These are phyloP conservation scores for Nothophaeocryptopus gaeumannii DNA, from an alignment of 2,329 filamentous ascomycete species.

Conservation along the genomic window DNA sequence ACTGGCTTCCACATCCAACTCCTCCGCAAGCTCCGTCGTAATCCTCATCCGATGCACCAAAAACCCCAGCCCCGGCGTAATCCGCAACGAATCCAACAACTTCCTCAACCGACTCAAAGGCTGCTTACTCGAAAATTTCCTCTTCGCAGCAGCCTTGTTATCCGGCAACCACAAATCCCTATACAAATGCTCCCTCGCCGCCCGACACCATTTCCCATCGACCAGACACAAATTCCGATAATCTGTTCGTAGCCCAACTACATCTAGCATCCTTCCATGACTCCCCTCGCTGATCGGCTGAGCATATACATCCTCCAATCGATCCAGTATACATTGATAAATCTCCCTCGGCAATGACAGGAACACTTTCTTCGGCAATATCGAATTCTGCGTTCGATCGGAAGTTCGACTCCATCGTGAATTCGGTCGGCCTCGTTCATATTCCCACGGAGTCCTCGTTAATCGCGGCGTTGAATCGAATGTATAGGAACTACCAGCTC, in stretches of 20 bases:
- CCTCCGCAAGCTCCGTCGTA: conserved; percentile 45
- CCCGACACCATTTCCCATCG: conserved; percentile 56
- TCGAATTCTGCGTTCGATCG: conserved; percentile 7
- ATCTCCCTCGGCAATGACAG: conserved; percentile 53
- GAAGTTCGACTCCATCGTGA: conserved; percentile 19
- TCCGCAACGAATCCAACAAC: conserved; percentile 54
- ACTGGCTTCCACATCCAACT: conserved; percentile 31
- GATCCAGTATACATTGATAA: conserved; percentile 54
- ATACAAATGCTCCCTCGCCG: conserved; percentile 52
- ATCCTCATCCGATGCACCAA: conserved; percentile 55
- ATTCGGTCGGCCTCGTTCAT: conserved; percentile 27
- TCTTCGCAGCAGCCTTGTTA: conserved; percentile 42
- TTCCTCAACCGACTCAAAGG: conserved; percentile 53
- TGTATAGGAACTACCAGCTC: conserved; percentile 10
- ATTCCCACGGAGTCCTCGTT: conserved; percentile 41
- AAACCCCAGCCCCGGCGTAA: conserved; percentile 50
- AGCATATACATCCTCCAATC: conserved; percentile 48
- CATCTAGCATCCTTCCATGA: conserved; percentile 41
- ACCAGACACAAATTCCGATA: conserved; percentile 53
- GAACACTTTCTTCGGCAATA: conserved; percentile 37
- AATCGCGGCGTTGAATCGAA: conserved; percentile 19
- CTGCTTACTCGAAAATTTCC: conserved; percentile 34
- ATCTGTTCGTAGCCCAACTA: conserved; percentile 55
- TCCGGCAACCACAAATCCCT: conserved; percentile 31
- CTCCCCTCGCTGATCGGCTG: background rate